These are phyloP conservation scores for Thecaphora thlaspeos DNA, from an alignment of 1,284 basidiomycete genomes.

Conservation along the genomic window DNA sequence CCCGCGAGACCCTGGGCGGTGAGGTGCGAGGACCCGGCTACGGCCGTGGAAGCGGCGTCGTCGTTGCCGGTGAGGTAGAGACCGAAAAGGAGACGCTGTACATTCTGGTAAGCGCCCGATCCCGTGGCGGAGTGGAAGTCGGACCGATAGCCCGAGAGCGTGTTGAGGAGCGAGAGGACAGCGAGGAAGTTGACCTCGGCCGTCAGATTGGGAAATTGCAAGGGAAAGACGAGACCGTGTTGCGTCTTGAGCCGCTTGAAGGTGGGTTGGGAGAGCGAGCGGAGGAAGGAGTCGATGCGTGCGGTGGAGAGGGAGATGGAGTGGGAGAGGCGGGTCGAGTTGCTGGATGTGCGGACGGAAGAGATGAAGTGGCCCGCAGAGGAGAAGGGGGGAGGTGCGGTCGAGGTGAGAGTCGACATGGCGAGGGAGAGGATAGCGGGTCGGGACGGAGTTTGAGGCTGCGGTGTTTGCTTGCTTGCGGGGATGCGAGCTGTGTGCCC, in stretches of 20 bases:
- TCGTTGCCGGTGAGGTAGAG: conserved; percentile 33
- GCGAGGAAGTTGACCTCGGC: conserved; percentile 50
- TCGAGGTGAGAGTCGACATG: conserved; percentile 1
- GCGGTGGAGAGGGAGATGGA: conserved; percentile 11
- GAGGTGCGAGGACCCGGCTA: conserved; percentile 11
- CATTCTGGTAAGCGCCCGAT: conserved; percentile 44
- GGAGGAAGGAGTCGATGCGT: conserved; percentile 36
- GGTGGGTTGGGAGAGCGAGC: conserved; percentile 3
- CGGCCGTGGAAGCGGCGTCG: conserved; percentile 6
- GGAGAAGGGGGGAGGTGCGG: conserved; percentile 8
- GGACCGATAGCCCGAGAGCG: conserved; percentile 42
- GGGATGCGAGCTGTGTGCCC: too few species aligned
- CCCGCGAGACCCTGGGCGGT: conserved; percentile 23
- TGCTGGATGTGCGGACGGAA: conserved; percentile 17
- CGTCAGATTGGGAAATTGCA: conserved; percentile 30
- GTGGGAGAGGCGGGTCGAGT: background rate
- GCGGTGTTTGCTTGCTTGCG: too few species aligned
- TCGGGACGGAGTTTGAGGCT: too few species aligned
- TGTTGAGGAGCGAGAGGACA: conserved; percentile 48
- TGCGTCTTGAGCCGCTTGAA: conserved; percentile 23
- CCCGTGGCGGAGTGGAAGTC: conserved; percentile 44
- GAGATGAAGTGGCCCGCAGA: conserved; percentile 8
- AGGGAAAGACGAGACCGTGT: conserved; percentile 48
- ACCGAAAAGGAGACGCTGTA: conserved; percentile 40
- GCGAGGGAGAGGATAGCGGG: too few species aligned